Conservation (phyloP, 2,329 filamentous ascomycete species). For the Fusarium tricinctum region DNA sequence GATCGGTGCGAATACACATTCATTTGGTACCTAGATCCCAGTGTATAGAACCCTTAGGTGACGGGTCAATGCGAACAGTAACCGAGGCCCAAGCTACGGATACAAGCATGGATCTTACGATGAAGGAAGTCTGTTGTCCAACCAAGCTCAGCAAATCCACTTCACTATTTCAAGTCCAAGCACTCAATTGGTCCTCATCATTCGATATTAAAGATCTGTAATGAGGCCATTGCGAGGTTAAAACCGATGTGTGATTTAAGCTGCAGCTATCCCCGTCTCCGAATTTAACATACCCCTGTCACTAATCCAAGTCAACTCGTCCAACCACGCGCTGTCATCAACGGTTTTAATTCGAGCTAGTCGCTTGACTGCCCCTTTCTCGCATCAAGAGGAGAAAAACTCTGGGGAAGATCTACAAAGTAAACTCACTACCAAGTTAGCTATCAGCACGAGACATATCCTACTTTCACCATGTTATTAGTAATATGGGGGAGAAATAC, state of each 20-base stretch:
- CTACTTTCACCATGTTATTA: too few relatives aligned
- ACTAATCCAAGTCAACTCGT: conserved; percentile 31
- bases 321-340: conserved; percentile 23
- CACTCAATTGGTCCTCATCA: conserved; percentile 19
- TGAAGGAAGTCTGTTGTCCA: conserved; percentile 4
- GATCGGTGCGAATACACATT: conserved; percentile 1
- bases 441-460: neutral
- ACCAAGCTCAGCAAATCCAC: conserved; percentile 10
- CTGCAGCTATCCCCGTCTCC: conserved; percentile 26
- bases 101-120: conserved; percentile 13
- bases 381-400: conserved; percentile 10
- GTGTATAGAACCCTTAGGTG: conserved; percentile 1
- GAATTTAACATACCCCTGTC: conserved; percentile 25
- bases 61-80: conserved; percentile 14
- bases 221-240: conserved; percentile 3
- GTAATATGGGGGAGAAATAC: too few relatives aligned
- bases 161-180: neutral
- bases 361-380: conserved; percentile 21
- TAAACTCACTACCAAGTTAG: neutral
- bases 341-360: conserved; percentile 17
- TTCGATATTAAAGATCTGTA: neutral
- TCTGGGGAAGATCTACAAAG: conserved; percentile 33
- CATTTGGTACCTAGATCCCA: conserved; percentile 1
- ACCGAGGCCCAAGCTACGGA: conserved; percentile 2
- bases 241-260: conserved; percentile 6